These are phyloP conservation scores for Coemansia sp. DNA, from an alignment of 192 early-diverging fungal species.

Conservation along the genomic window DNA sequence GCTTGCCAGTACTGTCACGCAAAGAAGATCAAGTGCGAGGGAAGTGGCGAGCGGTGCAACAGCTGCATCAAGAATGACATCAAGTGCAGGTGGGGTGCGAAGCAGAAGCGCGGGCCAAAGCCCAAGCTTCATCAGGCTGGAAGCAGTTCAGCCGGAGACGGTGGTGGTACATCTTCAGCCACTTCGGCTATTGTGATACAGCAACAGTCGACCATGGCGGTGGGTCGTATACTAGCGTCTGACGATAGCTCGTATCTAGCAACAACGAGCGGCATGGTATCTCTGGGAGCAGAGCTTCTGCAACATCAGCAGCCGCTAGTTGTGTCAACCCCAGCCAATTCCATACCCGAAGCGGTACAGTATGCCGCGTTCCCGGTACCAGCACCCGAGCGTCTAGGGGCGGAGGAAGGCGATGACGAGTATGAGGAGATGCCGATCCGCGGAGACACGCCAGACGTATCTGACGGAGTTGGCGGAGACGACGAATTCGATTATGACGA, in stretches of 20 bases:
- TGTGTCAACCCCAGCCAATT: not conserved
- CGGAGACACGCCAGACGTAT: not conserved
- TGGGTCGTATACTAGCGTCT: not conserved
- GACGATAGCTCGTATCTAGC: not conserved
- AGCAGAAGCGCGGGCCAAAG: conserved; percentile 54
- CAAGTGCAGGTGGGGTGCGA: conserved; percentile 47
- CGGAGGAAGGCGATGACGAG: not conserved
- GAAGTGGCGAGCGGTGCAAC: conserved; percentile 41
- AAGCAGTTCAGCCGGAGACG: not conserved
- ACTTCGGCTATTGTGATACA: not conserved
- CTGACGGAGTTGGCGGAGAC: conserved; percentile 4
- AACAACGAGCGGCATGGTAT: not conserved
- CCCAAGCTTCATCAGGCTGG: conserved; percentile 19
- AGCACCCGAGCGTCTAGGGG: not conserved
- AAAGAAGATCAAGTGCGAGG: conserved; percentile 55
- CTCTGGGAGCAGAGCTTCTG: not conserved
- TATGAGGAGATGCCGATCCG: not conserved
- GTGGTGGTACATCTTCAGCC: not conserved
- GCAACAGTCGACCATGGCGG: not conserved
- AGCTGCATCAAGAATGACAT: conserved; percentile 55
- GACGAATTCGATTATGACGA: conserved; percentile 5
- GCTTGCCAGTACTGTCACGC: conserved; percentile 54
- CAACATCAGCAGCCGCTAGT: not conserved
- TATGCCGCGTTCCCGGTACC: not conserved
- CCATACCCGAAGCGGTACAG: not conserved